phyloP scores from a whole-genome alignment of 306 rosid genomes.

The Dalbergia oliveri region DNA sequence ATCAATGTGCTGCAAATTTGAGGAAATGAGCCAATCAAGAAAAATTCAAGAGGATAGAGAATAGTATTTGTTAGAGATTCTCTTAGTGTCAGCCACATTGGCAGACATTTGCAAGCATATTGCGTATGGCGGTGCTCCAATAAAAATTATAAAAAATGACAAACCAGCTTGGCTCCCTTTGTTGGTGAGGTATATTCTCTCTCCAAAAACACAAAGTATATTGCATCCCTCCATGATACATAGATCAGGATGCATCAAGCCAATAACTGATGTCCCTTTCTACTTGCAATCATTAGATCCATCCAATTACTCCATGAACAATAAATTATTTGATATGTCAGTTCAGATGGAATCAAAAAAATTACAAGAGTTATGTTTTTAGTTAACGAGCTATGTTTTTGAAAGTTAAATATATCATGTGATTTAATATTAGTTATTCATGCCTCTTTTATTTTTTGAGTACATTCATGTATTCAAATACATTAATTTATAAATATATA shows the following conservation, averaged over 20 bases:
- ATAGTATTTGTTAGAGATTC: not conserved
- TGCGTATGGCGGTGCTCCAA: conserved; percentile 8
- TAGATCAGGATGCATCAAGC: not conserved
- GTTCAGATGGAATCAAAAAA: not conserved
- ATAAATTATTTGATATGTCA: not conserved
- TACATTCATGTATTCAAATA: too few relatives aligned
- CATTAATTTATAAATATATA: too few relatives aligned
- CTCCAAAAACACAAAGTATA: not conserved
- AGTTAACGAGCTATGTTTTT: too few relatives aligned
- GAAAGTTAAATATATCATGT: too few relatives aligned
- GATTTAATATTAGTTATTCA: too few relatives aligned
- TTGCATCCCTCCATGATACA: not conserved
- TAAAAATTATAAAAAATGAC: conserved; percentile 1
- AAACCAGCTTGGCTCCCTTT: conserved; percentile 33
- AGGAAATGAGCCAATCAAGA: too few relatives aligned
- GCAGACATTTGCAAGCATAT: not conserved
- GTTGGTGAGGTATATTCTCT: conserved; percentile 32
- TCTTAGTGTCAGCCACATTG: not conserved
- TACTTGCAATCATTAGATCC: conserved; percentile 13
- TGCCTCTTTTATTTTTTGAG: too few relatives aligned
- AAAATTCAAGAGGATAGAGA: not conserved
- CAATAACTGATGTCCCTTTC: conserved; percentile 7
- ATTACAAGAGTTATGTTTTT: not conserved
- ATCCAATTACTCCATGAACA: conserved; percentile 2
- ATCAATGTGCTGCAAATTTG: too few relatives aligned